Evolutionary conservation across 2,329 filamentous ascomycete genomes (phyloP).

Genomic region (Paraconiothyrium brasiliense): DNA sequence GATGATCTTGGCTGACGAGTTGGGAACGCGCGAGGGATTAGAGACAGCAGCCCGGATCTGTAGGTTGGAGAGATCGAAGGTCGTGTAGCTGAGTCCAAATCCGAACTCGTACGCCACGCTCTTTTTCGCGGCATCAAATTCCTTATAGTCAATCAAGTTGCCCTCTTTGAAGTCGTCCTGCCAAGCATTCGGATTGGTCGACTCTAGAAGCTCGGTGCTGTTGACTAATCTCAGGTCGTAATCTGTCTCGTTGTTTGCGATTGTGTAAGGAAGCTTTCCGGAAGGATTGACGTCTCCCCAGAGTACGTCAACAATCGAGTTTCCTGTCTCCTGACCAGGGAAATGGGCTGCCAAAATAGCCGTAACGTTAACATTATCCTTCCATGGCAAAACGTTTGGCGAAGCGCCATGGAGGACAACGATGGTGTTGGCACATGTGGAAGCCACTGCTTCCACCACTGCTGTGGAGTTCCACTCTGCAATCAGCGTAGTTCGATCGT

Average conservation of each 20-base stretch:
- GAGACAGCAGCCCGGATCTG: slow-evolving; percentile 19
- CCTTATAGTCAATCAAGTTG: slow-evolving; percentile 63
- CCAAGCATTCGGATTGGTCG: slow-evolving; percentile 51
- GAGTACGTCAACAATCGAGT: slow-evolving; percentile 58
- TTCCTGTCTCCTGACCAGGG: slow-evolving; percentile 52
- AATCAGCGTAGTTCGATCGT: slow-evolving; percentile 51
- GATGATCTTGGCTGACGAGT: slow-evolving; percentile 26
- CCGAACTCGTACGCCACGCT: slow-evolving; percentile 48
- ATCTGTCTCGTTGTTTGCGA: slow-evolving; percentile 75
- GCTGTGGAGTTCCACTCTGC: slow-evolving; percentile 53
- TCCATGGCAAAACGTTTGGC: slow-evolving; percentile 52
- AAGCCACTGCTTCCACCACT: slow-evolving; percentile 55
- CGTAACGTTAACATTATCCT: slow-evolving; percentile 52
- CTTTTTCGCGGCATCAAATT: slow-evolving; percentile 55
- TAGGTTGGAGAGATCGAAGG: slow-evolving; percentile 40
- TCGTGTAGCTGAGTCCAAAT: slow-evolving; percentile 51
- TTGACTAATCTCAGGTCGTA: slow-evolving; percentile 60
- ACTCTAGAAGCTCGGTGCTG: slow-evolving; percentile 41
- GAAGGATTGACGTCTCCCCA: slow-evolving; percentile 80
- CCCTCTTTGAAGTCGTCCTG: slow-evolving; percentile 63
- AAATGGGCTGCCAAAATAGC: slow-evolving; percentile 53
- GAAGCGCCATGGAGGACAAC: slow-evolving; percentile 57
- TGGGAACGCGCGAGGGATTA: slow-evolving; percentile 29
- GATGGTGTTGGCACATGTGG: slow-evolving; percentile 59
- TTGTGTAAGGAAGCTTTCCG: slow-evolving; percentile 85